These are phyloP conservation scores for Tritrichomonas musculus DNA, from an alignment of 208 protist genomes.

Conservation along the genomic window DNA sequence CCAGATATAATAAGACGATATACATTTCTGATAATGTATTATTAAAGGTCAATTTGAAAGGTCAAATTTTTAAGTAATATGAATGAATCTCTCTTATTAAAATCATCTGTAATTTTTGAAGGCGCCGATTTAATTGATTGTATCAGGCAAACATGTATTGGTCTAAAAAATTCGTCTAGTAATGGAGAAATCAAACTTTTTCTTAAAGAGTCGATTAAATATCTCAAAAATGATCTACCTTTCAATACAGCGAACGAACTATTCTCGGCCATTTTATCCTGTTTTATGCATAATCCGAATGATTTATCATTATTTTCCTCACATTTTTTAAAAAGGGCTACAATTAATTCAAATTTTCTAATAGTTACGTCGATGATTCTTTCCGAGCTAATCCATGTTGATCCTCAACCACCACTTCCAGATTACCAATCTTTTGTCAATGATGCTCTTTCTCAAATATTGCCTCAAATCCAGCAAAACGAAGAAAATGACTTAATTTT, in stretches of 20 bases:
- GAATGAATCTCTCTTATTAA: background rate
- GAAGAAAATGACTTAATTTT: background rate
- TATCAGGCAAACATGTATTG: background rate
- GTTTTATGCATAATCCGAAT: background rate
- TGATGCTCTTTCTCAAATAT: background rate
- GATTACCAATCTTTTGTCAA: background rate
- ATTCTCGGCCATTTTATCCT: background rate
- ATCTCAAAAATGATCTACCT: background rate
- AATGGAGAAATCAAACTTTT: background rate
- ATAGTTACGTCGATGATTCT: background rate
- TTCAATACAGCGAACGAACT: background rate
- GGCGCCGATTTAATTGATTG: background rate
- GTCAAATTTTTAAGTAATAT: background rate
- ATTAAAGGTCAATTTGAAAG: too few relatives aligned
- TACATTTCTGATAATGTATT: too few relatives aligned
- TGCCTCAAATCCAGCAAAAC: background rate
- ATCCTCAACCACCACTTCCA: background rate
- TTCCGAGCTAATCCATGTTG: background rate
- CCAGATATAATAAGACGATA: too few relatives aligned
- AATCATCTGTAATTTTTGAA: background rate
- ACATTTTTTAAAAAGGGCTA: background rate
- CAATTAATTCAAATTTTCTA: background rate
- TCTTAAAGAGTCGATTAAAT: background rate
- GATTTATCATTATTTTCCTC: background rate
- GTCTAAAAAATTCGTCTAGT: background rate